These are phyloP conservation scores for Dimocarpus longan DNA, from an alignment of 345 rosid species.

Conservation along the genomic window DNA sequence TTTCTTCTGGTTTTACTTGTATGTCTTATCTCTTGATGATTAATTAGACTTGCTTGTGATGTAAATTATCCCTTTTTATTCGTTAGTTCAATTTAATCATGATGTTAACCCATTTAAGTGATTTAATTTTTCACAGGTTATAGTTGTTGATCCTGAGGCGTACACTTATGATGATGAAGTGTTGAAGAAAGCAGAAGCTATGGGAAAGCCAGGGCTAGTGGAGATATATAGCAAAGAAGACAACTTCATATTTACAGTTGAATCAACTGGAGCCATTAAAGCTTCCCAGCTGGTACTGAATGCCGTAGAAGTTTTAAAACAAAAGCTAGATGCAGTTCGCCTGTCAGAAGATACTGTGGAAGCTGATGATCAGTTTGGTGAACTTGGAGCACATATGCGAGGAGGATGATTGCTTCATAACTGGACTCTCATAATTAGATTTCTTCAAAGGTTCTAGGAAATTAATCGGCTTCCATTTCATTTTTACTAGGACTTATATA, in stretches of 20 bases:
- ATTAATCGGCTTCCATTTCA: background rate
- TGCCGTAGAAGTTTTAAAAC: slow-evolving; percentile 83
- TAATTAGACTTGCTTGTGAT: background rate
- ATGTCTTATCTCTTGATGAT: background rate
- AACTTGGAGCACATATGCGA: slow-evolving; percentile 97
- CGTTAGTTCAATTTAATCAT: background rate
- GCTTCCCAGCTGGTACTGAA: slow-evolving; percentile 86
- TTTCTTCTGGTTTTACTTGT: background rate
- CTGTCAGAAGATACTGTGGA: slow-evolving; percentile 91
- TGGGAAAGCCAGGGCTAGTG: slow-evolving; percentile 91
- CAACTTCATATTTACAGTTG: slow-evolving; percentile 86
- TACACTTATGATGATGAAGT: slow-evolving; percentile 95
- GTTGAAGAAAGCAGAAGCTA: slow-evolving; percentile 81
- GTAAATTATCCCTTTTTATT: background rate
- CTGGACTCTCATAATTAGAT: background rate
- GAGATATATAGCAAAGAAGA: slow-evolving; percentile 87
- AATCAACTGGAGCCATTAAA: slow-evolving; percentile 89
- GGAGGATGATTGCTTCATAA: slow-evolving; percentile 56
- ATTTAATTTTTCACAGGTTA: slow-evolving; percentile 44
- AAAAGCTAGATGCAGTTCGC: slow-evolving; percentile 92
- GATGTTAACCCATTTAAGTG: background rate
- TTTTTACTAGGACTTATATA: background rate
- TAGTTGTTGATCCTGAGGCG: slow-evolving; percentile 84
- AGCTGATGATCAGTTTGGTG: slow-evolving; percentile 98
- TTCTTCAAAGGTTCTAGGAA: slow-evolving; percentile 9